Base-by-base conservation (phyloP, 164 flowering plant genomes). In the Macadamia tetraphylla region DNA sequence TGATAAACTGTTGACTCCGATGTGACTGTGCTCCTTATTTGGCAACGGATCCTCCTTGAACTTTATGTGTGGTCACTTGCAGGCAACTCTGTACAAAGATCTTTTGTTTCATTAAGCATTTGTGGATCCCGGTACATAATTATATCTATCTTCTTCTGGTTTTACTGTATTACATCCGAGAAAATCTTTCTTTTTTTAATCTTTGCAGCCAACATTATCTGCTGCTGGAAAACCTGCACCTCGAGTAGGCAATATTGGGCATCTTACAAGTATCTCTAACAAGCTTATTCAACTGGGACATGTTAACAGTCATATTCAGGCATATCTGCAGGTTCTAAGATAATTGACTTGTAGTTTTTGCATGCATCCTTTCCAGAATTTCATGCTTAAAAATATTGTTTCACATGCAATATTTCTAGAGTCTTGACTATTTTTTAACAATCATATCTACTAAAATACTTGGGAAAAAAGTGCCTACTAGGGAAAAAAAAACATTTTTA, bases 191-290 rank as follows among this genome's bases (percentile, higher is more conserved):
- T 53, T 12, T 32, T 72, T 3, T 56, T 15, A 74, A 44, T 23
- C 60, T 51, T 15, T 80, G 81, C 86, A 94, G 98, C 96, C 97
- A 64, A 92, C 96, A 17, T 30, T 86, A 60, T 85, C 90, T 64
- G 82, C 88, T 48, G 57, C 81, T 74, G 94, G 88, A 66, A 88
- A 80, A 73, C 70, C 67, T 59, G 82, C 83, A 43, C 93, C 94
- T 49, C 81, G 91, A 60, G 86, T 78, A 17, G 97, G 98, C 69
- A 81, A 87, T 74, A 70, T 86, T 74, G 98, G 98, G 44, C 98
- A 94, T 76, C 77, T 88, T 18, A 92, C 98, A 6, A 80, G 97
- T 46, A 88, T 94, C 65, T 81, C 95, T 61, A 94, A 94, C 76
- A 94, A 85, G 76, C 85, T 92, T 78, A 71, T 85, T 72, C 97